phyloP scores from a whole-genome alignment of 2,329 filamentous ascomycete genomes.

The Remersonia thermophila region DNA sequence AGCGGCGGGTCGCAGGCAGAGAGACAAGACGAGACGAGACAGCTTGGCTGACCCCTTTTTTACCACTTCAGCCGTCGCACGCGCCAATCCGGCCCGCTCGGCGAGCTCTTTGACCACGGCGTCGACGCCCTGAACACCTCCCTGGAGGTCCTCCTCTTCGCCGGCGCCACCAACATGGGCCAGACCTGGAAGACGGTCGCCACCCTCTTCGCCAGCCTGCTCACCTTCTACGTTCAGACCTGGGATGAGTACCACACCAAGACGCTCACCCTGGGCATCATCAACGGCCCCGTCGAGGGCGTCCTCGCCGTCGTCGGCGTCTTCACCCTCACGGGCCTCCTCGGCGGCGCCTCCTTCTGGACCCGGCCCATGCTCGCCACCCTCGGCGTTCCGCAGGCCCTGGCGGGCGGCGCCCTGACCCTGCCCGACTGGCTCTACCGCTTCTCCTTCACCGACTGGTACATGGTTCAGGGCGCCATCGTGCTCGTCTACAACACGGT shows the following conservation, averaged over 20 bases:
- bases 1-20: too few relatives aligned
- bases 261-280: conserved; percentile 78
- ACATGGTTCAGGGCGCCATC: conserved; percentile 72
- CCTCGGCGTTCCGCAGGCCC: conserved; percentile 52
- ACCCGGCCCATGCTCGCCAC: conserved; percentile 65
- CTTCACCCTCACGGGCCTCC: conserved; percentile 70
- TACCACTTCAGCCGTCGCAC: conserved; percentile 64
- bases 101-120: conserved; percentile 94
- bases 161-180: conserved; percentile 82
- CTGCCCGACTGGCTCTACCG: conserved; percentile 64
- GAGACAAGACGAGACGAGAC: too few relatives aligned
- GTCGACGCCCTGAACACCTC: conserved; percentile 94
- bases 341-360: conserved; percentile 90
- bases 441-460: conserved; percentile 83
- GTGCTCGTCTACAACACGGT: conserved; percentile 78
- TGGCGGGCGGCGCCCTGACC: conserved; percentile 29
- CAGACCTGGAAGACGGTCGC: conserved; percentile 83
- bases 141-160: conserved; percentile 87
- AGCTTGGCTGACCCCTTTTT: conserved; percentile 1
- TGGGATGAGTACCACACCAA: conserved; percentile 99
- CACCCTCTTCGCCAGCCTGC: conserved; percentile 64
- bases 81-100: conserved; percentile 80
- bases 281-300: conserved; percentile 92
- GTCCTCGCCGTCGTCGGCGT: conserved; percentile 73
- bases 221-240: conserved; percentile 98